Percentiles rank a stretch among this genome's conserved stretches.
These are phyloP conservation scores for Marvania coccoides DNA, from an alignment of 139 green algal genomes.

Conservation along the genomic window DNA sequence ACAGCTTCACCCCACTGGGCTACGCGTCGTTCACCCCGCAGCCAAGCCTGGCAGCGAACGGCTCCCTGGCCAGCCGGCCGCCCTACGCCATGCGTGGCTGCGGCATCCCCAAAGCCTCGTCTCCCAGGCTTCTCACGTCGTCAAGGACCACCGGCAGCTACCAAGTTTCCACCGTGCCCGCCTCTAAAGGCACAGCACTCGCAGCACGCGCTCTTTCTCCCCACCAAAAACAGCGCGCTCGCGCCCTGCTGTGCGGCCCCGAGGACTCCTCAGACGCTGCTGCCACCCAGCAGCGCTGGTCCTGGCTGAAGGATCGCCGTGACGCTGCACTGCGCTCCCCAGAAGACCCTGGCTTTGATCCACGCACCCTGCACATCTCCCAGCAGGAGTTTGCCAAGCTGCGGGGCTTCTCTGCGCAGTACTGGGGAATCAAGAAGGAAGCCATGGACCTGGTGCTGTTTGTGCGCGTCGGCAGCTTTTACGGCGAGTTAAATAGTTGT, in stretches of 20 bases:
- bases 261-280: neutral
- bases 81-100: no score
- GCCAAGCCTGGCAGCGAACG: no score
- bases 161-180: no score
- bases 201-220: neutral
- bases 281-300: conserved; percentile 18
- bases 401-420: conserved; percentile 33
- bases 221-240: neutral
- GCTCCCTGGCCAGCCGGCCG: no score
- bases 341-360: conserved; percentile 44
- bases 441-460: conserved; percentile 63
- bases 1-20: no score
- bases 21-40: no score
- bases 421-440: conserved; percentile 42
- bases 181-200: no score
- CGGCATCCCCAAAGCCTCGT: no score
- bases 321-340: conserved; percentile 28
- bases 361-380: conserved; percentile 44
- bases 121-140: no score
- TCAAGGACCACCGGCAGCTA: no score
- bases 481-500: no score
- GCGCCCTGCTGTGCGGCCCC: neutral
- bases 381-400: conserved; percentile 14
- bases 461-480: conserved; percentile 28
- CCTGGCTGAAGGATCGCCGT: conserved; percentile 32